Evolutionary conservation across 495 filamentous ascomycete genomes (phyloP).

Genomic region (Annulohypoxylon bovei): DNA sequence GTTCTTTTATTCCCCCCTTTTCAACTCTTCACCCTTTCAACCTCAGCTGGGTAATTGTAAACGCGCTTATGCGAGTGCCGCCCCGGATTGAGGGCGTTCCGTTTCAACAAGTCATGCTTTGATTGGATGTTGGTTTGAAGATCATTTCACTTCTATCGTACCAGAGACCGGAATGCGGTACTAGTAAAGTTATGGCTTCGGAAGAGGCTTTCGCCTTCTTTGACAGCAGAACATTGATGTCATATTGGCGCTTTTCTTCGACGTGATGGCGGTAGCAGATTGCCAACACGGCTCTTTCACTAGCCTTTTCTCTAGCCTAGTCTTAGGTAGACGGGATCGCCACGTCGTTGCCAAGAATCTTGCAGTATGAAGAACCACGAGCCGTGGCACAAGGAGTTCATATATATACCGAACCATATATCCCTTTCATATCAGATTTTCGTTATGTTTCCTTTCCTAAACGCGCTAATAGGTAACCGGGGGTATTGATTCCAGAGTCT

Average conservation of each 20-base stretch:
- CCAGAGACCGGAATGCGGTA: background rate
- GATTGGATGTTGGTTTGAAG: slow-evolving; percentile 10
- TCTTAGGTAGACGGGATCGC: background rate
- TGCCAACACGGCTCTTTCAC: background rate
- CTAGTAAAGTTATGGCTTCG: slow-evolving; percentile 11
- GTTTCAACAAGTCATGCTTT: slow-evolving; percentile 11
- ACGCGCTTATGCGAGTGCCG: slow-evolving; percentile 8
- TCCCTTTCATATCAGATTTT: background rate
- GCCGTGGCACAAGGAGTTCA: background rate
- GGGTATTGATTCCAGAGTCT: background rate
- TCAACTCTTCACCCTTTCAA: background rate
- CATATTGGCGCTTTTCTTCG: background rate
- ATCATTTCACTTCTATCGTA: background rate
- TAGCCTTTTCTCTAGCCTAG: background rate
- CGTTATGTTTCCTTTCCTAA: background rate
- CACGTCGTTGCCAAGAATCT: background rate
- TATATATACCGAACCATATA: background rate
- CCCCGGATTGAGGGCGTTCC: slow-evolving; percentile 28
- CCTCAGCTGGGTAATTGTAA: background rate
- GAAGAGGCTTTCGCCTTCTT: slow-evolving; percentile 9
- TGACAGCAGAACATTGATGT: background rate
- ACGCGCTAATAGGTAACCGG: background rate
- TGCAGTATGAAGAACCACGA: background rate
- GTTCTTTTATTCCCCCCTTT: background rate
- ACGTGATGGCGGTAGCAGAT: background rate